Base-by-base conservation (phyloP, 805 yeast genomes). In the Starmerella sp. region DNA sequence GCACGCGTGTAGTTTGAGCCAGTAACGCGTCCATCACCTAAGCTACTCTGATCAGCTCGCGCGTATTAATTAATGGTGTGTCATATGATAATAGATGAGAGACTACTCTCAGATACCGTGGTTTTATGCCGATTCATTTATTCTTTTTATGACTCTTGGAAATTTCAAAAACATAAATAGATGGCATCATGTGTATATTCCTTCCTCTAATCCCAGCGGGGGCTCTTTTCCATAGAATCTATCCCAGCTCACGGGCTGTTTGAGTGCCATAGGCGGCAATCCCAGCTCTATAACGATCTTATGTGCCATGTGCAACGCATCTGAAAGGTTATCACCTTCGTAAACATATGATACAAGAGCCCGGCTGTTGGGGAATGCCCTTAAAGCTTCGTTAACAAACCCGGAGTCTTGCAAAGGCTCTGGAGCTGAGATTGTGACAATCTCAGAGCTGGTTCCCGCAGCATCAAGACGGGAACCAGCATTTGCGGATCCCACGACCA, bases 271-370 rank as follows among this genome's bases (percentile, higher is more conserved):
- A 6, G 53, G 41, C 6, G 61, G 60, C 11, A 62, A 52, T 5
- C 60, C 65, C 31, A 72, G 61, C 17, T 71, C 57, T 5, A 68
- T 60, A 6, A 66, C 60, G 2, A 75, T 66, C 35, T 68, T 66
- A 11, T 59, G 58, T 2, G 85, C 81, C 57, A 84, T 67, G 9
- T 65, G 58, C 44, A 72, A 72, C 7, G 95, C 93, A 66, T 89
- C 96, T 22, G 68, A 65, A 32, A 82, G 77, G 67, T 91, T 91
- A 67, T 90, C 97, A 36, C 97, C 97, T 66, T 90, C 97, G 67
- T 86, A 88, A 1, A 84, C 95, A 65, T 76, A 82, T 15, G 79
- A 73, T 10, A 79, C 77, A 1, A 68, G 38, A 0, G 67, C 69
- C 9, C 54, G 37, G 29, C 57, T 60, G 17, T 54, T 53, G 6